These are phyloP conservation scores for Cucumis hystrix DNA, from an alignment of 306 rosid species.

Conservation along the genomic window DNA sequence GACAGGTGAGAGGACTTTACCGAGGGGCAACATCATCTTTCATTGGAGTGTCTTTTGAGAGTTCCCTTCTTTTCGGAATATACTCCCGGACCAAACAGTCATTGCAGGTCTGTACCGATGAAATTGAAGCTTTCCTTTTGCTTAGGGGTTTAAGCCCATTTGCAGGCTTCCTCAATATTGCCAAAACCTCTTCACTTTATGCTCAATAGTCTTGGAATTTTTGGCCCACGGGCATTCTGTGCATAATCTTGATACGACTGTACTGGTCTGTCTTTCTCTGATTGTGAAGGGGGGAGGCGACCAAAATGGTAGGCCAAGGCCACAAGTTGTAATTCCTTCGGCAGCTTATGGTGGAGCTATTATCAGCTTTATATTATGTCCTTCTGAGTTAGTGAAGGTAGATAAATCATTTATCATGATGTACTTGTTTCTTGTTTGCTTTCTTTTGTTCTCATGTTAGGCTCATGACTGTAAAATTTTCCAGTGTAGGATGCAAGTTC, in stretches of 20 bases:
- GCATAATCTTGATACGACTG: background rate
- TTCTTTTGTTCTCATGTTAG: slow-evolving; percentile 13
- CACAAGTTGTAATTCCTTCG: slow-evolving; percentile 66
- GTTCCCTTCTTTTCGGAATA: slow-evolving; percentile 80
- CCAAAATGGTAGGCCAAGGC: slow-evolving; percentile 45
- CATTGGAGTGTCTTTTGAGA: slow-evolving; percentile 79
- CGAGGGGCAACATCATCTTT: slow-evolving; percentile 94
- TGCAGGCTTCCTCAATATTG: background rate
- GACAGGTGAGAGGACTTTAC: slow-evolving; percentile 85
- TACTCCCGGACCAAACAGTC: slow-evolving; percentile 67
- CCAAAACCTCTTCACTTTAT: background rate
- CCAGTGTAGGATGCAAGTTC: slow-evolving; percentile 99
- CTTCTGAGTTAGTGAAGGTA: slow-evolving; percentile 89
- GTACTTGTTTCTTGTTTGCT: background rate
- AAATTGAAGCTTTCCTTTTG: slow-evolving; percentile 6
- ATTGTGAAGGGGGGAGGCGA: slow-evolving; percentile 68
- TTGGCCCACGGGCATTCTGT: background rate
- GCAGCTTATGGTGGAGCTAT: slow-evolving; percentile 78
- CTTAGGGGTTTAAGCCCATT: slow-evolving; percentile 10
- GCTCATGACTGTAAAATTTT: slow-evolving; percentile 22
- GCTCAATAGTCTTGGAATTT: background rate
- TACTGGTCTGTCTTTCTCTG: background rate
- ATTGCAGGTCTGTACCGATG: slow-evolving; percentile 60
- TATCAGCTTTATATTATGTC: slow-evolving; percentile 80
- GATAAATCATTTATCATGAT: background rate